Base-by-base conservation (phyloP, 768 basidiomycete genomes). In the Lepiota subincarnata region DNA sequence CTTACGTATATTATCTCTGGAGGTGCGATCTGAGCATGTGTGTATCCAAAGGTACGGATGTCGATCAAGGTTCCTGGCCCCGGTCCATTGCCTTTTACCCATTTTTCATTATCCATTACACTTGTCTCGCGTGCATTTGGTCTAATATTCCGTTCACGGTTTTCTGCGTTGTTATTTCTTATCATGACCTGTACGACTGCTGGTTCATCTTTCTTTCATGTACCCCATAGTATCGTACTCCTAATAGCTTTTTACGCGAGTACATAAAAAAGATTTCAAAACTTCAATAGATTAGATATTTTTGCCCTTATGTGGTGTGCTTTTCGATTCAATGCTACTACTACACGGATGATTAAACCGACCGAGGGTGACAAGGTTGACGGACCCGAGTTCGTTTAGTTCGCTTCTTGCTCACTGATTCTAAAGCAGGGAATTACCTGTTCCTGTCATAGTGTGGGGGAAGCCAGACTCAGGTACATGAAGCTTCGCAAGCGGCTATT, bases 101-200 rank as follows among this genome's bases (percentile, higher is more conserved):
- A 37, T 24, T 28, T 45, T 28, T 26, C 18, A 18, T 10, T 28
- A n/a, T 45, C 24, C 31, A 40, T 19, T 43, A 13, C 50, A 51
- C 19, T 28, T 41, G 11, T 31, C 40, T 20, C 46, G 43, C 20
- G 8, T 37, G 38, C 48, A 50, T 50, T 26, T 50, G 48, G 26
- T 50, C 13, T 39, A 48, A 38, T 48, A 48, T 37, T 36, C 34
- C 18, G 22, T 52, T 24, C 50, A 52, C 22, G 42, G 13, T 42
- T 51, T 43, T 52, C 42, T 35, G 43, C 42, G 50, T 52, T 52
- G 50, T 39, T 19, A 22, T 28, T 36, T 44, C 36, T 52, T 24
- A 44, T 51, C 50, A 52, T 45, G 50, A 52, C 34, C 18, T 37
- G 50, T 52, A 52, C 31, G 50, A 45, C 28, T 41, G 39, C 31